Base-by-base conservation (phyloP, 805 yeast genomes). In the Yamadazyma paraphyllophila region DNA sequence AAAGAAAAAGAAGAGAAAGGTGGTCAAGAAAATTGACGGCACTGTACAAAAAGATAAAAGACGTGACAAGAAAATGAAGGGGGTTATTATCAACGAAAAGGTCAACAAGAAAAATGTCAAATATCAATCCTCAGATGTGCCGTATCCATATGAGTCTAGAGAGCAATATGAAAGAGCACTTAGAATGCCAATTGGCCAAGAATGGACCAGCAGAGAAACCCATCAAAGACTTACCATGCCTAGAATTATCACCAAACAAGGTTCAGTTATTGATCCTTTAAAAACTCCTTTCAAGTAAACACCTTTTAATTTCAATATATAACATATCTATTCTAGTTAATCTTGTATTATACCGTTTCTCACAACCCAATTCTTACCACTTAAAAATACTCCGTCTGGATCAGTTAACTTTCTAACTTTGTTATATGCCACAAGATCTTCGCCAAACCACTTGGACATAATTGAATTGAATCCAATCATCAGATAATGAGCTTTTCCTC, bases 111-210 rank as follows among this genome's bases (percentile, higher is more conserved):
- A 86, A 76, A 83, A 83, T 59, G 69, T 81, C 59, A 90, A 88
- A 67, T 94, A 88, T 68, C 90, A 84, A 63, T 85, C 97, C 1
- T 77, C 83, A 33, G 81, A 85, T n/a, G 96, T 94, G 39, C 98
- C 98, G 24, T 92, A 83, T 78, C 97, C 97, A 48, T 94, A 77
- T 64, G 97, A 94, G 69, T 85, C 84, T 49, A 78, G 84, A 62
- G 98, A 90, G 62, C 98, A 94, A 67, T 94, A 94, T 65, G 99
- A 94, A 66, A 80, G 96, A 61, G 82, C 96, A 4, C 73, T 94
- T 59, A 80, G 96, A 61, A 85, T 89, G 89, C 97, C 98, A n/a
- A 73, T 94, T 49, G 98, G 98, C 20, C 95, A 88, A 65, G 96
- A 94, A 67, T 94, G 98, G 98, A 83, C 92, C 7, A 80, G 96